Base-by-base conservation (phyloP, 768 basidiomycete genomes). In the Mycena polygramma region DNA sequence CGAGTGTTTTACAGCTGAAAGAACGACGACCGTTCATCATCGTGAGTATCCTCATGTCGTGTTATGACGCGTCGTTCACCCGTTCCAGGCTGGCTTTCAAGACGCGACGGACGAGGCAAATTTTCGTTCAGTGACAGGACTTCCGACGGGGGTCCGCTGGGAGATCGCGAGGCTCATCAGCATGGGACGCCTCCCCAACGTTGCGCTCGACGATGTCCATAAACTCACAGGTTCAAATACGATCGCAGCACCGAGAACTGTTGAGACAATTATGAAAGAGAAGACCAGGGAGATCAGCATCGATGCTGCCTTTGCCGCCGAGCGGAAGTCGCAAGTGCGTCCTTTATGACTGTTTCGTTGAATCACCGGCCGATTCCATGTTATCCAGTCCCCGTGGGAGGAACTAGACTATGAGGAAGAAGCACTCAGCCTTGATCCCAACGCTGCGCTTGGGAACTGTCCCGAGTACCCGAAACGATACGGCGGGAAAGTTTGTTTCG, bases 331-430 rank as follows among this genome's bases (percentile, higher is more conserved):
- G 17, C 67, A 75, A 68, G 83, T 81, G 66, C 37, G 69, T 69
- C 41, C 11, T 41, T 2, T 13, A 53, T 53, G 45, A 30, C 35
- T 20, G 36, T 57, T 11, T 48, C 49, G 1, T n/a, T 61, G 22
- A 19, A 48, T 53, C 49, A 26, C 14, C 11, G 49, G 46, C 39
- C 37, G 35, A 70, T 59, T 55, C 19, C 51, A 53, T 7, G 2
- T 55, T 24, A n/a, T 51, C 22, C 55, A 93, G 91, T 82, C 82
- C 17, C 90, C 91, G 0, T 93, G 91, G 91, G 74, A 75, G 46
- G 89, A 92, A 73, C 80, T 92, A 7, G 91, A 92, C 71, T 75
- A 69, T 7, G 92, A 93, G 75, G 85, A 88, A 51, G 73, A 74
- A 0, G 80, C 80, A 1, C 77, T 90, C 9, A 17, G 35, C 0